Conservation (phyloP, 2,329 filamentous ascomycete species). For the Paraphaeosphaeria minitans region DNA sequence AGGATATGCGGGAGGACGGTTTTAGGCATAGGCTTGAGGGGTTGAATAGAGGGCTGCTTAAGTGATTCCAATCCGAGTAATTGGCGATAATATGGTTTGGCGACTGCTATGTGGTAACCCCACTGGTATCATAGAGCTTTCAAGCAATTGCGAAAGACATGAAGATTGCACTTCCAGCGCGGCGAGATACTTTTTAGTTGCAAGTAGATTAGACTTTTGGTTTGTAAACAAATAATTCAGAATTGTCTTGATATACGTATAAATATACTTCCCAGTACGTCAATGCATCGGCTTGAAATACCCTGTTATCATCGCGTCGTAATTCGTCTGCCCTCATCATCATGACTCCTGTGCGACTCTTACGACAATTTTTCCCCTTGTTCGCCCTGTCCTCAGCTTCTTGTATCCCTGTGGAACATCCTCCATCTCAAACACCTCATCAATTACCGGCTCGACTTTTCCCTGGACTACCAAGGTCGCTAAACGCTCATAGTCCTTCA, state of each 20-base stretch:
- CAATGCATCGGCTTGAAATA: too few relatives aligned
- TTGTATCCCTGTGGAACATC: slow-evolving; percentile 63
- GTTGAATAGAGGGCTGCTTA: not conserved
- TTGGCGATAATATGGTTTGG: too few relatives aligned
- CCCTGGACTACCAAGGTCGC: slow-evolving; percentile 62
- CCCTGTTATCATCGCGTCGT: too few relatives aligned
- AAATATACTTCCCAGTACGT: too few relatives aligned
- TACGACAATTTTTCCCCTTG: slow-evolving; percentile 64
- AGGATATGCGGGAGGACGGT: not conserved
- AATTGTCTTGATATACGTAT: too few relatives aligned
- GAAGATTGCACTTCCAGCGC: too few relatives aligned
- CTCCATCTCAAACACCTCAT: slow-evolving; percentile 61
- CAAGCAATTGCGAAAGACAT: too few relatives aligned
- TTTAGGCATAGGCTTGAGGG: not conserved
- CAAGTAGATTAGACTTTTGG: too few relatives aligned
- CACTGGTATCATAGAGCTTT: too few relatives aligned
- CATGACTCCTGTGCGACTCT: not conserved
- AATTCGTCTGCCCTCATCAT: not conserved
- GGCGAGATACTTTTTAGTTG: too few relatives aligned
- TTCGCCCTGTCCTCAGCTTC: slow-evolving; percentile 61
- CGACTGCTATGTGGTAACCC: too few relatives aligned
- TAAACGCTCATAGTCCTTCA: slow-evolving; percentile 37
- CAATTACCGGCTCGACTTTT: slow-evolving; percentile 62
- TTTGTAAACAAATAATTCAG: too few relatives aligned
- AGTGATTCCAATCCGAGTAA: not conserved